phyloP scores from a whole-genome alignment of 2,329 filamentous ascomycete species.

The Fusarium sp. region DNA sequence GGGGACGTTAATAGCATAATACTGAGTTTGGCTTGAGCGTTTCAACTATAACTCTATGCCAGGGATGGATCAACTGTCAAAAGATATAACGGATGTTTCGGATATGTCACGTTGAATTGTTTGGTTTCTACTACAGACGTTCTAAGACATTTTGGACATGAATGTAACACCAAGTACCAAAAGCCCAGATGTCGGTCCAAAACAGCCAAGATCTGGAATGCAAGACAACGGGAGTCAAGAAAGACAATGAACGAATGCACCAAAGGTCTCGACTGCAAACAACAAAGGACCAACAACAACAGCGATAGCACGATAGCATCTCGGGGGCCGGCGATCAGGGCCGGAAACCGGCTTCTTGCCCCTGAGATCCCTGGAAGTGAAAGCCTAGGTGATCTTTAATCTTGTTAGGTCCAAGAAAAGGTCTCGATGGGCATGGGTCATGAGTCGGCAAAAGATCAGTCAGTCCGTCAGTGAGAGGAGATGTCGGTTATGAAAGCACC shows the following conservation, averaged over 20 bases:
- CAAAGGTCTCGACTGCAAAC: constrained; percentile 21
- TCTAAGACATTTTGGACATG: constrained; percentile 9
- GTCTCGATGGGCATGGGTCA: constrained; percentile 31
- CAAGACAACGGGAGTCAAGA: constrained; percentile 15
- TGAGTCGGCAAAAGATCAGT: constrained; percentile 33
- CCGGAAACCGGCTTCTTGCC: constrained; percentile 24
- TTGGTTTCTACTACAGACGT: constrained; percentile 13
- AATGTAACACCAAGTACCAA: constrained; percentile 25
- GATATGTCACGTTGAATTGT: constrained; percentile 12
- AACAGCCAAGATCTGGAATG: constrained; percentile 28
- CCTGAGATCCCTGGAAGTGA: constrained; percentile 29
- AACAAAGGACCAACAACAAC: constrained; percentile 18
- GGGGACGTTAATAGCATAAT: constrained; percentile 20
- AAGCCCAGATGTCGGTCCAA: neutral
- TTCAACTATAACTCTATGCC: constrained; percentile 31
- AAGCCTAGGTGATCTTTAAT: constrained; percentile 37
- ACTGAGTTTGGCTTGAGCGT: constrained; percentile 38
- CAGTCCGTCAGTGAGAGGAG: constrained; percentile 20
- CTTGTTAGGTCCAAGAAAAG: constrained; percentile 19
- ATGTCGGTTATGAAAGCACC: constrained; percentile 16
- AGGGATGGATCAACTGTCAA: constrained; percentile 1
- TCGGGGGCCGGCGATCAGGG: constrained; percentile 36
- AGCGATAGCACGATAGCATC: constrained; percentile 16
- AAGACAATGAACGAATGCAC: constrained; percentile 12
- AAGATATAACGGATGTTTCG: constrained; percentile 20